phyloP scores from a whole-genome alignment of 2,329 filamentous ascomycete species.

The Amesomyces nigricolor region DNA sequence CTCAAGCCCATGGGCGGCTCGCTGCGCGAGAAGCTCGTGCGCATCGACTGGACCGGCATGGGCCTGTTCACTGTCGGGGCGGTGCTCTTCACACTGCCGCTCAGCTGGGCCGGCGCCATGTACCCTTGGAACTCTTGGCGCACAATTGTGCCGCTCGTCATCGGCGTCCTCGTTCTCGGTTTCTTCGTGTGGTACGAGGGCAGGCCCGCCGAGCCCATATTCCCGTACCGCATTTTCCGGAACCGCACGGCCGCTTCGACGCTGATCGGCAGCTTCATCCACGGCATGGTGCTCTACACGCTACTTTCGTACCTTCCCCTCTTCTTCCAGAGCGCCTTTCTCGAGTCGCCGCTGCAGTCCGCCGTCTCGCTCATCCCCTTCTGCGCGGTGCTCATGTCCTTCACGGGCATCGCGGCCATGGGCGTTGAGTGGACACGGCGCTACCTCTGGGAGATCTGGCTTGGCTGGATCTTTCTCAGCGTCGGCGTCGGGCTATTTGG shows the following conservation, averaged over 20 bases:
- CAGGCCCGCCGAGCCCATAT: conserved; percentile 27
- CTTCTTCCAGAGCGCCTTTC: conserved; percentile 32
- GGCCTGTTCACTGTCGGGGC: conserved; percentile 16
- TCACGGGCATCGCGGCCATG: not conserved
- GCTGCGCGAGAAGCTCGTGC: too few relatives aligned
- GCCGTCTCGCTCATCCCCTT: conserved; percentile 29
- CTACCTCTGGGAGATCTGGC: not conserved
- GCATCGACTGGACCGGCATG: too few relatives aligned
- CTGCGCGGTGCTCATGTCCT: conserved; percentile 6
- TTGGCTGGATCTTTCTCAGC: not conserved
- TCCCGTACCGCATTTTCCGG: conserved; percentile 32
- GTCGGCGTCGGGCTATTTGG: not conserved
- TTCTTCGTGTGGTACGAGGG: conserved; percentile 31
- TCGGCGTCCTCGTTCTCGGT: conserved; percentile 28
- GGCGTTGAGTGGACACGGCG: not conserved
- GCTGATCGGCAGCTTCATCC: conserved; percentile 27
- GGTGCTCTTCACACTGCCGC: conserved; percentile 27
- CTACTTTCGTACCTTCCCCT: conserved; percentile 32
- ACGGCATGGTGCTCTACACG: conserved; percentile 30
- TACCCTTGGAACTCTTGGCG: conserved; percentile 32
- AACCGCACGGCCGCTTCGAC: conserved; percentile 25
- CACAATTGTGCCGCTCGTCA: conserved; percentile 31
- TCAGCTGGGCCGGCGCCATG: conserved; percentile 33
- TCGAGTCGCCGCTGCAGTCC: conserved; percentile 28
- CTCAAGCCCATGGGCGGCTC: too few relatives aligned